phyloP scores from a whole-genome alignment of 140 eudicot species.

The Oenanthe javanica region DNA sequence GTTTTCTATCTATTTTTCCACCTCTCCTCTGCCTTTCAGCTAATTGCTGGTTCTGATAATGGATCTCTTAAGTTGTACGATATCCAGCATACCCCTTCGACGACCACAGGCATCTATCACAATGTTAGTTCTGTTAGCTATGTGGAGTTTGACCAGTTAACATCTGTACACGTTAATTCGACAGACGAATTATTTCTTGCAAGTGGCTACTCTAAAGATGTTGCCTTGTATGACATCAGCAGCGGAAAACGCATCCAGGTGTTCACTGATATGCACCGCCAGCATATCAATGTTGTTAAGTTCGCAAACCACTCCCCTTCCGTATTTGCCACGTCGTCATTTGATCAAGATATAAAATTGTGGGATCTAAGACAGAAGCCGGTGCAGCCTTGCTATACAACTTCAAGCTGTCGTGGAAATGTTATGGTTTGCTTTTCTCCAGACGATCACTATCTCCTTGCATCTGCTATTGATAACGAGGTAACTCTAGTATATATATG shows the following conservation, averaged over 20 bases:
- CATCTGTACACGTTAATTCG: slow-evolving; percentile 93
- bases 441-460: slow-evolving; percentile 89
- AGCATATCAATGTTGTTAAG: slow-evolving; percentile 83
- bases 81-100: slow-evolving; percentile 35
- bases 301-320: slow-evolving; percentile 88
- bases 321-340: slow-evolving; percentile 86
- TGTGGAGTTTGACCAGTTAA: slow-evolving; percentile 87
- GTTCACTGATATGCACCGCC: slow-evolving; percentile 77
- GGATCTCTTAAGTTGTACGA: slow-evolving; percentile 80
- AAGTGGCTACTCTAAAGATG: slow-evolving; percentile 86
- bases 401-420: slow-evolving; percentile 72
- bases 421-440: slow-evolving; percentile 98
- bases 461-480: slow-evolving; percentile 95
- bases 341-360: slow-evolving; percentile 93
- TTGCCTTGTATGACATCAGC: slow-evolving; percentile 75
- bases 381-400: slow-evolving; percentile 66
- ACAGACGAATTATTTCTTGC: slow-evolving; percentile 80
- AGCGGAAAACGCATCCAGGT: slow-evolving; percentile 71
- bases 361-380: slow-evolving; percentile 92
- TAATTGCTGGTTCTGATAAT: slow-evolving; percentile 92
- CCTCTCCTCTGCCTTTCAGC: slow-evolving; percentile 38
- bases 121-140: slow-evolving; percentile 39
- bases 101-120: slow-evolving; percentile 25
- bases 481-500: slow-evolving; percentile 22
- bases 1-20: background rate